These are phyloP conservation scores for Hanseniaspora pseudoguilliermondii DNA, from an alignment of 805 yeast genomes.

Conservation along the genomic window DNA sequence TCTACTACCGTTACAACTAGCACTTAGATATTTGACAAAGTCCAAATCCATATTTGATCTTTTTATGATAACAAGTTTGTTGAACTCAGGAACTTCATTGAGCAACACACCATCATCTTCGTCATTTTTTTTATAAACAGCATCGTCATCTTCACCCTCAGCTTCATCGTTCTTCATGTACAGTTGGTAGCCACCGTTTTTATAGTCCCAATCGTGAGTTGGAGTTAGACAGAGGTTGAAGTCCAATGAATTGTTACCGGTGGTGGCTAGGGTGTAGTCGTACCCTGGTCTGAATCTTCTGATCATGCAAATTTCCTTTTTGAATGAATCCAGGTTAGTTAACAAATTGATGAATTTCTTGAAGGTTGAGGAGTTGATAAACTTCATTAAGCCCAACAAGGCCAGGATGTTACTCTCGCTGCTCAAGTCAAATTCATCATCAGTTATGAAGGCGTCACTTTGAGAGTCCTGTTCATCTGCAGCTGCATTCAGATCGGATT, in stretches of 20 bases:
- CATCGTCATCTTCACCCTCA: slow-evolving; percentile 63
- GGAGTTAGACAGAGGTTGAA: slow-evolving; percentile 79
- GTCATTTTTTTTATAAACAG: slow-evolving; percentile 51
- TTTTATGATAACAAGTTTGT: slow-evolving; percentile 58
- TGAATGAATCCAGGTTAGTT: slow-evolving; percentile 47
- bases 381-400: slow-evolving; percentile 41
- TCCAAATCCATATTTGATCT: slow-evolving; percentile 80
- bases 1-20: slow-evolving; percentile 75
- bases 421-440: slow-evolving; percentile 34
- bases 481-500: slow-evolving; percentile 16
- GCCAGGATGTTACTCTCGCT: slow-evolving; percentile 17
- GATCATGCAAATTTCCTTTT: slow-evolving; percentile 52
- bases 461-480: slow-evolving; percentile 30
- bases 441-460: slow-evolving; percentile 7
- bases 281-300: slow-evolving; percentile 91
- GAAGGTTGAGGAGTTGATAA: slow-evolving; percentile 51
- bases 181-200: slow-evolving; percentile 85
- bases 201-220: slow-evolving; percentile 80
- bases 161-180: slow-evolving; percentile 58
- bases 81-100: slow-evolving; percentile 76
- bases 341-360: slow-evolving; percentile 53
- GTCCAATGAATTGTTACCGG: slow-evolving; percentile 42
- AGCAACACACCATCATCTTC: slow-evolving; percentile 66
- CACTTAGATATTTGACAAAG: slow-evolving; percentile 83
- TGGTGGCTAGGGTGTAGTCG: slow-evolving; percentile 84